Evolutionary conservation across 169 alveolate genomes (phyloP), one percentile per base, ranked within the genome.

Genomic region (Plasmodium relictum): DNA sequence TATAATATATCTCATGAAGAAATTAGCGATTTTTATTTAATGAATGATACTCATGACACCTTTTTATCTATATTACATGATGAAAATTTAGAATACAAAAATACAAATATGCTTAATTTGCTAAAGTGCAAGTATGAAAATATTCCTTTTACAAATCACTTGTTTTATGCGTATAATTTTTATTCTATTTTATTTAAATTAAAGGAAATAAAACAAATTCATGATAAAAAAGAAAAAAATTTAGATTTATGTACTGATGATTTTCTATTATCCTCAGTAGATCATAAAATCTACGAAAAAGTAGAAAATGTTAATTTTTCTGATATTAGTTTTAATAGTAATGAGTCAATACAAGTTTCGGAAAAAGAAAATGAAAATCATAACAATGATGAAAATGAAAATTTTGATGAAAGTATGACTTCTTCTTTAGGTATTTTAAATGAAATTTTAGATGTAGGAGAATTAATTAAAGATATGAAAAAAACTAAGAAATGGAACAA

Each of bases 391-490:
- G 52, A 61, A 5, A 24, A 76, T 0, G 69, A 26, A 12, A 26
- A 61, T 2, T 52, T 16, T 31, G 24, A 20, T 73, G 62, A 73
- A 31, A 44, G 62, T 24, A 78, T 58, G n/a, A 5, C 48, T 12
- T 45, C 76, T n/a, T 63, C 76, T 0, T 45, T 78, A 18, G 41
- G 44, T 6, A 48, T 78, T 6, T 24, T 78, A 2, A 66, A 42
- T 41, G 76, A 65, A 6, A 63, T 78, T n/a, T 58, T 78, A 0
- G 78, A 78, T 37, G 78, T 78, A 0, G 70, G 54, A 6, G 89
- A 78, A 26, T 42, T 78, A 7, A 78, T 78, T 8, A 78, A 78
- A 65, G 89, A 78, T 24, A 24, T 78, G 89, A 78, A 62, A 26
- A 78, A 63, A 78, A 65, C 26, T 24, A 78, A 78, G 63, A 78